Base-by-base conservation (phyloP, 2,329 filamentous ascomycete genomes). In the Fusarium protoensiforme region DNA sequence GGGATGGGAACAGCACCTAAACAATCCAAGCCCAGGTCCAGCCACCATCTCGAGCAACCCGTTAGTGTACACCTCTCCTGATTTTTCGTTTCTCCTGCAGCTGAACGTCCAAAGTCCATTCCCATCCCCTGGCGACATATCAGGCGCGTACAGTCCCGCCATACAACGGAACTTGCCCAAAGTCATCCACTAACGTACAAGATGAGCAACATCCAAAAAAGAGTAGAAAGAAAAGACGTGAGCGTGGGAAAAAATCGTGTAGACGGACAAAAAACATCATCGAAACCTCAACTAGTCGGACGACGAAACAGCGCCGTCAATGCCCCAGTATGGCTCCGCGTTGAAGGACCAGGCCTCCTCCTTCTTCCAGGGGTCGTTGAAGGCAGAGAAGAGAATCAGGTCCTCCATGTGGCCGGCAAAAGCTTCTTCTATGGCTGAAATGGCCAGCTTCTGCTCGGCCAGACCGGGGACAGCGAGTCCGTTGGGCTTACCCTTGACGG, bases 251-350 rank as follows among this genome's bases (percentile, higher is more conserved):
- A 56, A 57, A 62, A 64, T 43, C 43, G 39, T 46, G n/a, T 46
- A 20, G 51, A 48, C 20, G 59, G 71, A 59, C 56, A 68, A 46
- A 54, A 68, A 68, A 56, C 64, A 65, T 59, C 35, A 51, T 36
- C 48, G 65, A 48, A 59, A 27, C 43, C 24, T 56, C 46, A 61
- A 69, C 59, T 71, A 71, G 27, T 77, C 64, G 48, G 74, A 76
- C 51, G 64, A 43, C 41, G 73, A 73, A 22, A 78, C 64, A 35
- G 78, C 77, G n/a, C 80, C 81, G 35, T 77, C 76, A 61, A 93
- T 89, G 35, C 94, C 94, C 93, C 94, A 96, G 82, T 87, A 94
- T 80, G 91, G 88, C 84, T 97, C 94, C 3, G 93, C 90, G 67
- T 90, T 88, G 81, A 92, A 93, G 2, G 92, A 92, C 24, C 81